Base-by-base conservation (phyloP, 169 alveolate genomes). In the Cryptosporidium sp. region DNA sequence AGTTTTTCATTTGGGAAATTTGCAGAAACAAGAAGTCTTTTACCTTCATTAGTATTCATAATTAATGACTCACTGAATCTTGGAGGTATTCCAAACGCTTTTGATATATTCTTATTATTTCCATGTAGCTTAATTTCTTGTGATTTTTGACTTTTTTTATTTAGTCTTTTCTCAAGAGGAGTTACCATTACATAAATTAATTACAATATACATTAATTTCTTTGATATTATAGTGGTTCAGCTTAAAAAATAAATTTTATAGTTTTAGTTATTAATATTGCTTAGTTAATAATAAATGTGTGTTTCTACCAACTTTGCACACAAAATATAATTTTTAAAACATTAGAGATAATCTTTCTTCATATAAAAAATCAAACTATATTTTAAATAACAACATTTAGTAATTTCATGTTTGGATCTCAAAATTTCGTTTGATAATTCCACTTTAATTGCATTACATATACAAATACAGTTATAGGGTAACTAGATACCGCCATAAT, bases 1-100 rank as follows among this genome's bases (percentile, higher is more conserved):
- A 61, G 33, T 1, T 12, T 29, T 0, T 16, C 67, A 39, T 80
- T 80, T 41, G 89, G 75, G 26, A 33, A n/a, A 1, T 80, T 80
- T 12, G 80, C 89, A 9, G 89, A 45, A 59, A 80, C 31, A 29
- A 80, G 75, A 29, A 80, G 80, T 39, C 39, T 31, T 41, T 80
- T 59, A 16, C 89, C 89, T 5, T 80, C 89, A 26, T 37, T 41
- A 29, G 89, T 80, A 21, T 31, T 21, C 65, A 80, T 62, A n/a
- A 65, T 45, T 8, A 80, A 14, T 26, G 89, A 39, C 9, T 80
- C 89, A 21, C 43, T 65, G 62, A 80, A 80, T 41, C 89, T 80
- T 37, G 89, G 89, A 45, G 89, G 89, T 80, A 80, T 41, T 65
- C 89, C 89, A 62, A 80, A 80, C 62, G 89, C 89, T 23, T 67